Percentiles rank a stretch among this genome's conserved stretches.
These are phyloP conservation scores for Boletus reticuloceps DNA, from an alignment of 768 basidiomycete genomes.

Conservation along the genomic window DNA sequence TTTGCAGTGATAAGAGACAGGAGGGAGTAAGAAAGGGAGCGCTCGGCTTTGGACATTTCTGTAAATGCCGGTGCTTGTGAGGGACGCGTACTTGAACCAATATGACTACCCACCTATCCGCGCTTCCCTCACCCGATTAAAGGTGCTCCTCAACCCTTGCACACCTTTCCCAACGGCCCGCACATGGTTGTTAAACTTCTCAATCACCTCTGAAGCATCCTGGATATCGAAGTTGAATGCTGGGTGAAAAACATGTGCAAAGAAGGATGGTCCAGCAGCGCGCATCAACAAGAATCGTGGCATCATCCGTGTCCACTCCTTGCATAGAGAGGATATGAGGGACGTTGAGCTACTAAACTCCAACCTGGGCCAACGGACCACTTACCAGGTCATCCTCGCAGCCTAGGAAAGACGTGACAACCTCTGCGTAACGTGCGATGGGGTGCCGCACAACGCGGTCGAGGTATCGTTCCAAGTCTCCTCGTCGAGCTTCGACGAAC, in stretches of 20 bases:
- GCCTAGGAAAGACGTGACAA: constrained; percentile 74
- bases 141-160: constrained; percentile 60
- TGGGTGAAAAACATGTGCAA: constrained; percentile 78
- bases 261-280: constrained; percentile 73
- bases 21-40: constrained; percentile 69
- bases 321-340: background rate
- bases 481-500: constrained; percentile 78
- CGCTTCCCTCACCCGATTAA: constrained; percentile 61
- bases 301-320: constrained; percentile 73
- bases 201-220: constrained; percentile 58
- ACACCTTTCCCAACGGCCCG: constrained; percentile 67
- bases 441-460: constrained; percentile 70
- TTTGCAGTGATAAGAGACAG: constrained; percentile 74
- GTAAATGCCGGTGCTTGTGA: background rate
- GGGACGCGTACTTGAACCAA: background rate
- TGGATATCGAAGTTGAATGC: constrained; percentile 78
- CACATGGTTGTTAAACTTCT: constrained; percentile 64
- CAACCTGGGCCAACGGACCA: constrained; percentile 7
- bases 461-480: constrained; percentile 80
- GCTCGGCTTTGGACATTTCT: constrained; percentile 81
- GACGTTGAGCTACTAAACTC: background rate
- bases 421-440: constrained; percentile 73
- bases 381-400: constrained; percentile 75
- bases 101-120: constrained; percentile 51
- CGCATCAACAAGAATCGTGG: constrained; percentile 59